Conservation (phyloP, 2,329 filamentous ascomycete genomes). For the Didymella keratinophila region DNA sequence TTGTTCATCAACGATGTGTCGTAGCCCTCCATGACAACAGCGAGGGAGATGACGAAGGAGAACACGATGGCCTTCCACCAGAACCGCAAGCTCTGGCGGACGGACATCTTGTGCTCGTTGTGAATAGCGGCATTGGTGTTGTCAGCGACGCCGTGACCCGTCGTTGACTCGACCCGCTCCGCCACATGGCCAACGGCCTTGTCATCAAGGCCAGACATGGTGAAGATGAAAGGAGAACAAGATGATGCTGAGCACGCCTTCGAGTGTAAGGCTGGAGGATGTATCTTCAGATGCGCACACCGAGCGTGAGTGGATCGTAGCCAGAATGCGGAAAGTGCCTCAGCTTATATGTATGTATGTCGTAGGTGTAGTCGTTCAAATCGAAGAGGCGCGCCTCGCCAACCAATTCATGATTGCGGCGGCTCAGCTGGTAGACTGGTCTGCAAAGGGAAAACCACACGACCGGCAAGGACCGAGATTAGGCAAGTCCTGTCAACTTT, state of each 20-base stretch:
- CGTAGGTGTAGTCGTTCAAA: constrained; percentile 9
- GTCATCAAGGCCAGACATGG: constrained; percentile 23
- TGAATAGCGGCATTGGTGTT: constrained; percentile 44
- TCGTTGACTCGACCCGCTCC: constrained; percentile 28
- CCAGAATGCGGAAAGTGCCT: constrained; percentile 1
- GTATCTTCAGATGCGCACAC: constrained; percentile 5
- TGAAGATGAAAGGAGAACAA: constrained; percentile 3
- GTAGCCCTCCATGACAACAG: constrained; percentile 89
- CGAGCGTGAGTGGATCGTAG: constrained; percentile 1
- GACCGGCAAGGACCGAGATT: constrained; percentile 22
- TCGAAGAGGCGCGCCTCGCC: constrained; percentile 18
- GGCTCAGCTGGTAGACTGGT: constrained; percentile 18
- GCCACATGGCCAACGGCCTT: constrained; percentile 33
- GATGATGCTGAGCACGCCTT: background rate
- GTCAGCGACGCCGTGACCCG: constrained; percentile 22
- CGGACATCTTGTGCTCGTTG: constrained; percentile 56
- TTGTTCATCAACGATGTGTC: constrained; percentile 81
- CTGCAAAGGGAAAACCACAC: constrained; percentile 24
- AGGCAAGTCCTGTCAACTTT: constrained; percentile 25
- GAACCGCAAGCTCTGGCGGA: constrained; percentile 75
- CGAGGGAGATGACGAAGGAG: constrained; percentile 83
- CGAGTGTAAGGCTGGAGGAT: constrained; percentile 4
- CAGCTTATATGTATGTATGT: constrained; percentile 20
- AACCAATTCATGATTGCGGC: constrained; percentile 18
- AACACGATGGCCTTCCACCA: constrained; percentile 86